Evolutionary conservation across 345 rosid species (phyloP), one percentile per base, ranked within the genome.

Genomic region (Raphanus raphanistrum): DNA sequence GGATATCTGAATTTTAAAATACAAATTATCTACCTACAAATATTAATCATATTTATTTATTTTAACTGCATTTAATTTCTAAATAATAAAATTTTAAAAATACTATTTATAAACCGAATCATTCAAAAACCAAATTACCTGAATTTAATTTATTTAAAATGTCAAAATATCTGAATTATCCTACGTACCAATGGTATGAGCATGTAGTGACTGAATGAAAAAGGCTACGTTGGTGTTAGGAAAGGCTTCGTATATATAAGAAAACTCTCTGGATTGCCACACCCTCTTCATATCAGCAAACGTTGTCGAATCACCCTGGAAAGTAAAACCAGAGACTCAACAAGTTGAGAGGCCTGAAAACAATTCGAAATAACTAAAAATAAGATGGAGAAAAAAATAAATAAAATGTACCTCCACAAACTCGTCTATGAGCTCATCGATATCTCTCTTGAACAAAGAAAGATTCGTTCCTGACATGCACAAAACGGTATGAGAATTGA

Each of bases 161-260:
- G 21, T 21, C 21, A 21, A 21, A 21, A 21, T 21, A 21, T 21
- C 21, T 21, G 21, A 21, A 21, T 21, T 21, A 21, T 21, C 21
- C 21, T 21, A 21, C 77, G 10, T 82, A 86, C 91, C 82, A 21
- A 87, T 84, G 15, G 88, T 26, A 70, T 85, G 91, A 67, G 88
- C 85, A 79, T 88, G 88, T 52, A 90, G 72, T 32, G 97, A 87
- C 76, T 87, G 97, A 87, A 87, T 86, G 74, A 90, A 86, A 70
- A 86, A 86, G 38, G 89, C 77, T 79, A 86, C 69, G 41, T 84
- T 85, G 35, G 43, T 52, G 17, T 82, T 81, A 69, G 88, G 92
- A 31, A 78, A 71, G 35, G 92, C 92, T 29, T 87, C 87, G 60
- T 68, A 90, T 26, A 92, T 84, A 76, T 81, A 85, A n/a, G 92